Evolutionary conservation across 2,329 filamentous ascomycete genomes (phyloP), one percentile per base, ranked within the genome.

Genomic region (Aspergillus novoparasiticus): DNA sequence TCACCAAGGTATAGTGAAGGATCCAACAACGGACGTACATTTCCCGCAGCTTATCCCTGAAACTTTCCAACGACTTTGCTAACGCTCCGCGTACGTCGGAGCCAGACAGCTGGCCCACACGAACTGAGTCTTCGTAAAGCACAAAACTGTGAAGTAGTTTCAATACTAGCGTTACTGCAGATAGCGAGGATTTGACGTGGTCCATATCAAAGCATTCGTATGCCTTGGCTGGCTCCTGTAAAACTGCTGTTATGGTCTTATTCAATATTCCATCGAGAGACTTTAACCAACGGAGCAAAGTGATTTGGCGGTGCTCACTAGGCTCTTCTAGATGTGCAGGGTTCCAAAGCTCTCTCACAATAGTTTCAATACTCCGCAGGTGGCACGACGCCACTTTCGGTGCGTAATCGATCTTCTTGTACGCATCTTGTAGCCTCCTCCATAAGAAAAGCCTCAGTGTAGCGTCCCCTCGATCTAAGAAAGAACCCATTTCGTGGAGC

Each of bases 381-480:
- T 92, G 87, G 76, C 94, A 98, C 0, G 92, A 96, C 34, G 97
- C 88, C 16, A 95, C 89, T 76, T 97, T 97, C 0, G 94, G 93
- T 0, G 87, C 82, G 71, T 97, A 97, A 9, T 91, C 87, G 64
- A 99, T 96, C 9, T 86, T 87, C 58, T 89, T 85, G 72, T 99
- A 99, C 0, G 95, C 94, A 67, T 95, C 91, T 43, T 92, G 89
- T n/a, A 99, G 85, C 57, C 93, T 89, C 65, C 91, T 90, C 95
- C 95, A 99, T 1, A 99, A 83, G 67, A 95, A 93, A 1, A 98
- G 81, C 41, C 92, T 89, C 57, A 98, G 81, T 59, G 94, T 92
- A 1, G 93, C 90, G 72, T 90, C 93, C 50, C 93, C 94, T 55
- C 87, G 89, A 59, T 90, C 85, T 4, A 99, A 82, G 67, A 98